Evolutionary conservation across 768 basidiomycete species (phyloP).

Genomic region (Calocera viscosa): DNA sequence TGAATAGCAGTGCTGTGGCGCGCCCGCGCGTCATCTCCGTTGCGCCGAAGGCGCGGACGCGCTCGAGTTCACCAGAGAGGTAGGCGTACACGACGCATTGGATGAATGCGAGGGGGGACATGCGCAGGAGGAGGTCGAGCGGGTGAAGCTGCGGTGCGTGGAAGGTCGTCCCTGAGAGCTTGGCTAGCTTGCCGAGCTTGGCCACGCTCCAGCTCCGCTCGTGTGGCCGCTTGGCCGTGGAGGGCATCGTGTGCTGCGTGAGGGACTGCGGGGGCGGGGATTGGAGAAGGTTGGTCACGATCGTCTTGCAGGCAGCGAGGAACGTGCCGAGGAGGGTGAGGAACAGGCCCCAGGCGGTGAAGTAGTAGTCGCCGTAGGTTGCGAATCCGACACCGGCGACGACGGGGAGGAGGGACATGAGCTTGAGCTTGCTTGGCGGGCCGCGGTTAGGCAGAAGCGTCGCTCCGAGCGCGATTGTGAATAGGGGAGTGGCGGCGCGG

Average conservation of each 20-base stretch:
- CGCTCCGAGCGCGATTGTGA: slow-evolving; percentile 69
- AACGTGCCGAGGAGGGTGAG: slow-evolving; percentile 83
- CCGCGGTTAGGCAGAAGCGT: slow-evolving; percentile 46
- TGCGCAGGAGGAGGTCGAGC: slow-evolving; percentile 74
- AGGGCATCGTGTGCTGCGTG: slow-evolving; percentile 16
- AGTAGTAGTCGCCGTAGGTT: slow-evolving; percentile 93
- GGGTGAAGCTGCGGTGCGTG: slow-evolving; percentile 42
- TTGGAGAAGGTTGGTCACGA: slow-evolving; percentile 74
- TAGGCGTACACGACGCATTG: slow-evolving; percentile 73
- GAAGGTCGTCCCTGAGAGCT: not conserved
- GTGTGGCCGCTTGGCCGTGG: not conserved
- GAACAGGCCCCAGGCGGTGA: slow-evolving; percentile 68
- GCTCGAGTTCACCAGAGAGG: slow-evolving; percentile 64
- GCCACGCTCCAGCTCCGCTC: slow-evolving; percentile 20
- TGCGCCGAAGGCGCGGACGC: slow-evolving; percentile 39
- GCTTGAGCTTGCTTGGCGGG: slow-evolving; percentile 29
- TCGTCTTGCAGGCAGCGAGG: slow-evolving; percentile 86
- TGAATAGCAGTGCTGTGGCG: slow-evolving; percentile 48
- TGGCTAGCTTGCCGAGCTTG: not conserved
- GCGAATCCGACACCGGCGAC: slow-evolving; percentile 84
- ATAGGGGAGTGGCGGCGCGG: slow-evolving; percentile 82
- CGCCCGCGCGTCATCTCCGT: slow-evolving; percentile 36
- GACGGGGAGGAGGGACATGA: slow-evolving; percentile 70
- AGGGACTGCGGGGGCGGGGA: slow-evolving; percentile 22
- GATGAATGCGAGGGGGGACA: slow-evolving; percentile 84